Percentiles rank a stretch among this genome's conserved stretches.
These are phyloP conservation scores for Kwoniella sp. DNA, from an alignment of 768 basidiomycete genomes.

Conservation along the genomic window DNA sequence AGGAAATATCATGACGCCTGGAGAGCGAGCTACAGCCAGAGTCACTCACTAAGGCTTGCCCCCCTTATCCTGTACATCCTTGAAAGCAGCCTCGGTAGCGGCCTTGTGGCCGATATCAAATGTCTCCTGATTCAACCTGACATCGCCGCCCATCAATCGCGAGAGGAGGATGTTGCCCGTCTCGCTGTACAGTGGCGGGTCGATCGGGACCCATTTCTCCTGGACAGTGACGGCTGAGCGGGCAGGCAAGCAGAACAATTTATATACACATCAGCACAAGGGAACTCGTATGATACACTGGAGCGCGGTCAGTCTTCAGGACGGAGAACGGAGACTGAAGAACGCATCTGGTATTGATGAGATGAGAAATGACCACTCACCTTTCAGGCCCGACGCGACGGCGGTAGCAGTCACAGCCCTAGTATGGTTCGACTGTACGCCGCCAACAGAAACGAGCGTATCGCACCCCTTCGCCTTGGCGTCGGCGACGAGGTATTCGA, in stretches of 20 bases:
- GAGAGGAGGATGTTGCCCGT: conserved; percentile 41
- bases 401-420: conserved; percentile 43
- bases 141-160: conserved; percentile 45
- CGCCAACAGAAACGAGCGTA: conserved; percentile 42
- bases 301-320: no score
- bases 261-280: neutral
- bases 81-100: conserved; percentile 37
- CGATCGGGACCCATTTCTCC: conserved; percentile 45
- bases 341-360: neutral
- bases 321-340: neutral
- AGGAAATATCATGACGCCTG: neutral
- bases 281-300: neutral
- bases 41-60: conserved; percentile 39
- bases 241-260: no score
- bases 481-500: conserved; percentile 44
- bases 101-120: conserved; percentile 43
- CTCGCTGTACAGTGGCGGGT: conserved; percentile 34
- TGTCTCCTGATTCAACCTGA: conserved; percentile 37
- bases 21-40: neutral
- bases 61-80: conserved; percentile 35
- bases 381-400: conserved; percentile 38
- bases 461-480: conserved; percentile 40
- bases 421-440: conserved; percentile 44
- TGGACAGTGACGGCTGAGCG: conserved; percentile 35
- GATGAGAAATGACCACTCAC: conserved; percentile 10